These are phyloP conservation scores for Selaginella tamariscina DNA, from an alignment of 75 land plant species.

Conservation along the genomic window DNA sequence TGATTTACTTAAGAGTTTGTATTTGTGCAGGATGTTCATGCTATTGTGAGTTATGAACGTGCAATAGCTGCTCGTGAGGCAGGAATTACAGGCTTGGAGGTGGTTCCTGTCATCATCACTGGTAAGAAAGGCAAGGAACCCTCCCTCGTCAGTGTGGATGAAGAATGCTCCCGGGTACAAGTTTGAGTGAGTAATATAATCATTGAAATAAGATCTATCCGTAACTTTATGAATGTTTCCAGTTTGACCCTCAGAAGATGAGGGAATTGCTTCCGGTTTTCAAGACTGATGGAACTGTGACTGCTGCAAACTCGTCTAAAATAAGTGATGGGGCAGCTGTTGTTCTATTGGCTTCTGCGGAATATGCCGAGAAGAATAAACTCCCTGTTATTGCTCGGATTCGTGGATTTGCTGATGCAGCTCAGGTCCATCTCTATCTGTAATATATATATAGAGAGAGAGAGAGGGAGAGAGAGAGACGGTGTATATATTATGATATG, in stretches of 20 bases:
- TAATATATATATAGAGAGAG: too few species aligned
- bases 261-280: slow-evolving; percentile 24
- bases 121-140: slow-evolving; percentile 20
- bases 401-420: slow-evolving; percentile 30
- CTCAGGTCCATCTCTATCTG: slow-evolving; percentile 21
- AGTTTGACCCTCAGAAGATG: slow-evolving; percentile 33
- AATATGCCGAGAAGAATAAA: slow-evolving; percentile 18
- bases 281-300: slow-evolving; percentile 26
- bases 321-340: slow-evolving; percentile 38
- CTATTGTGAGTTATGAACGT: slow-evolving; percentile 28
- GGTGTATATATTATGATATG: too few species aligned
- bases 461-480: too few species aligned
- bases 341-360: slow-evolving; percentile 21
- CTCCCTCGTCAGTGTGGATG: slow-evolving; percentile 16
- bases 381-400: slow-evolving; percentile 22
- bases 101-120: slow-evolving; percentile 19
- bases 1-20: neutral
- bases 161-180: slow-evolving; percentile 27
- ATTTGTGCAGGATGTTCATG: slow-evolving; percentile 24
- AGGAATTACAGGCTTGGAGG: slow-evolving; percentile 21
- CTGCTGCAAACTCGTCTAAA: slow-evolving; percentile 31
- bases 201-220: neutral
- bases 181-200: neutral
- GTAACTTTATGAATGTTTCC: slow-evolving; percentile 4
- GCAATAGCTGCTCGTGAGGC: slow-evolving; percentile 25